A percentile compares a stretch with the other conserved stretches of the same genome.
Evolutionary conservation across 2,329 filamentous ascomycete genomes (phyloP).

Genomic region (Canariomyces notabilis): DNA sequence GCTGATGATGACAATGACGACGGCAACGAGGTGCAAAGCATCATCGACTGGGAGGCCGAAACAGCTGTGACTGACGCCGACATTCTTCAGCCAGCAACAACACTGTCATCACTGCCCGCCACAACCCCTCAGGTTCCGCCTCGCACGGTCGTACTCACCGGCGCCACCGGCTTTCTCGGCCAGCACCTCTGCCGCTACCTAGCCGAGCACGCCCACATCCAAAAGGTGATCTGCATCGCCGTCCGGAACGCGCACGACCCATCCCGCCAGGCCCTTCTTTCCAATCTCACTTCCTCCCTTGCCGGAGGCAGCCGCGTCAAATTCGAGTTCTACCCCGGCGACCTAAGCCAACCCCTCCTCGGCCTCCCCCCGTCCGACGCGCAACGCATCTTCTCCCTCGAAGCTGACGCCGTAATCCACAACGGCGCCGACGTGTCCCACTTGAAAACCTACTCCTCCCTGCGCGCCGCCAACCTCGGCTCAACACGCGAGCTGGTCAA

Average conservation of each 20-base stretch:
- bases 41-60: neutral
- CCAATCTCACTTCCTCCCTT: no score
- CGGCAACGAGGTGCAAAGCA: neutral
- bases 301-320: slow-evolving; percentile 11
- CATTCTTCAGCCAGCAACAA: neutral
- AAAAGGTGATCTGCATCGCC: slow-evolving; percentile 41
- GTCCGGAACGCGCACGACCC: slow-evolving; percentile 23
- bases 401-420: slow-evolving; percentile 37
- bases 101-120: no score
- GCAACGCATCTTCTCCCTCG: slow-evolving; percentile 7
- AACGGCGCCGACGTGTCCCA: slow-evolving; percentile 39
- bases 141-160: slow-evolving; percentile 37
- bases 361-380: slow-evolving; percentile 8
- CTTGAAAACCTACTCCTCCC: slow-evolving; percentile 32
- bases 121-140: slow-evolving; percentile 8
- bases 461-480: slow-evolving; percentile 32
- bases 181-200: slow-evolving; percentile 35
- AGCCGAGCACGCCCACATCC: slow-evolving; percentile 27
- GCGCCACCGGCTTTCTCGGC: slow-evolving; percentile 39
- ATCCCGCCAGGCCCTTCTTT: neutral
- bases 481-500: slow-evolving; percentile 32
- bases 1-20: neutral
- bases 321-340: slow-evolving; percentile 21
- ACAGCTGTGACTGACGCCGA: neutral
- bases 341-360: slow-evolving; percentile 26